These are phyloP conservation scores for Purshia tridentata DNA, from an alignment of 306 rosid species.

Conservation along the genomic window DNA sequence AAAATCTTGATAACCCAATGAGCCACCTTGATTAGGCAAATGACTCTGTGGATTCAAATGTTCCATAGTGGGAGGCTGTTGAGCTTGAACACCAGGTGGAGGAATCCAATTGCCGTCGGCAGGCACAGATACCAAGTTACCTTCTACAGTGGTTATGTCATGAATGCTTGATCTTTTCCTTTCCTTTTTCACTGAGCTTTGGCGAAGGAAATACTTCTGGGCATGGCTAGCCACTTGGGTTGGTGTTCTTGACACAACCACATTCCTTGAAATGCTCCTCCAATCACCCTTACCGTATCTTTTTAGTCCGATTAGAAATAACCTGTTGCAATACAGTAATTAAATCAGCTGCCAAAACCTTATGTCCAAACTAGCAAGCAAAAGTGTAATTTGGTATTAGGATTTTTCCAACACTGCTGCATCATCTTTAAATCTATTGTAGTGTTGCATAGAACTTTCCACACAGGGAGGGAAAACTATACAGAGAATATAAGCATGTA, in stretches of 20 bases:
- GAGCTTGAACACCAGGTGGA: slow-evolving; percentile 33
- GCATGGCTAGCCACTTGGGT: slow-evolving; percentile 99
- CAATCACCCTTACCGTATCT: slow-evolving; percentile 91
- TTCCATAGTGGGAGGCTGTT: slow-evolving; percentile 36
- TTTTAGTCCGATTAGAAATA: slow-evolving; percentile 64
- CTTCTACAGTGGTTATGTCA: slow-evolving; percentile 75
- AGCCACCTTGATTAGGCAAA: slow-evolving; percentile 25
- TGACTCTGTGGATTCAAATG: slow-evolving; percentile 21
- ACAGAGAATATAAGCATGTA: background rate
- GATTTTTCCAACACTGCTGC: background rate
- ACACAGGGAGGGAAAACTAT: background rate
- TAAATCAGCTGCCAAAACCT: background rate
- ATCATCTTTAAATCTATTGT: background rate
- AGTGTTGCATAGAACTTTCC: background rate
- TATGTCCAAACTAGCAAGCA: background rate
- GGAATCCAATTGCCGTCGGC: slow-evolving; percentile 59
- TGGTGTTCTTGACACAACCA: slow-evolving; percentile 82
- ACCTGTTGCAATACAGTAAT: slow-evolving; percentile 32
- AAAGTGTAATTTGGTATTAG: background rate
- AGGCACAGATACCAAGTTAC: slow-evolving; percentile 31
- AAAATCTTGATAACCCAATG: slow-evolving; percentile 29
- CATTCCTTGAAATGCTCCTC: slow-evolving; percentile 93
- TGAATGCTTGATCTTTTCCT: slow-evolving; percentile 93
- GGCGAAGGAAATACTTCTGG: slow-evolving; percentile 86
- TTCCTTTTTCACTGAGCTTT: slow-evolving; percentile 66